Evolutionary conservation across 2,329 filamentous ascomycete genomes (phyloP).

Genomic region (Aspergillus pseudoterreus): DNA sequence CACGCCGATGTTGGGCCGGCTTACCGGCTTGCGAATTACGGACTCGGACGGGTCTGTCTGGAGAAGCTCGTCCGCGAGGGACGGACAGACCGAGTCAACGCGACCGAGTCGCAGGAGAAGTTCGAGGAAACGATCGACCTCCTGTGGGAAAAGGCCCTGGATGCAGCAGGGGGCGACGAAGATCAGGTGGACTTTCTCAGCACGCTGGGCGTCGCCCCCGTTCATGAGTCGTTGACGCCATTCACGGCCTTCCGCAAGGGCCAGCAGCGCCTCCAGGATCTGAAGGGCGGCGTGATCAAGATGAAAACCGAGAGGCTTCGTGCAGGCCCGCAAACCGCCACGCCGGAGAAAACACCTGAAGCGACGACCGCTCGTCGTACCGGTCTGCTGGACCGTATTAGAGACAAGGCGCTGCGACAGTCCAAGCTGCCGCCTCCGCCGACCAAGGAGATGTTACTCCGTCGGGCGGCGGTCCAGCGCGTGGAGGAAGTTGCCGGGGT

Average conservation of each 20-base stretch:
- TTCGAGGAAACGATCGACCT: slow-evolving; percentile 49
- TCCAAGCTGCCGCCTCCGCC: slow-evolving; percentile 45
- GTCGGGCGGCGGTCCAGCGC: slow-evolving; percentile 63
- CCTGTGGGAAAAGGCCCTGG: slow-evolving; percentile 44
- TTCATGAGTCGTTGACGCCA: slow-evolving; percentile 36
- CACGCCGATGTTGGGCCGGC: slow-evolving; percentile 15
- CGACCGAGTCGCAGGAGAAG: slow-evolving; percentile 45
- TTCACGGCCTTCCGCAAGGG: slow-evolving; percentile 36
- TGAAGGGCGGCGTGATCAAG: slow-evolving; percentile 37
- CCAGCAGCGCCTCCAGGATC: slow-evolving; percentile 38
- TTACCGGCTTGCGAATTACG: slow-evolving; percentile 41
- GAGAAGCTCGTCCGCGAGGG: slow-evolving; percentile 22
- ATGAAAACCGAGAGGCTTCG: slow-evolving; percentile 32
- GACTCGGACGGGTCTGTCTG: slow-evolving; percentile 37
- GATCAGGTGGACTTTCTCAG: slow-evolving; percentile 29
- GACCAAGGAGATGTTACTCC: slow-evolving; percentile 55
- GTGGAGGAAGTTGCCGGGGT: slow-evolving; percentile 66
- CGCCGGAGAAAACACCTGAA: slow-evolving; percentile 22
- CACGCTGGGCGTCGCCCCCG: slow-evolving; percentile 29
- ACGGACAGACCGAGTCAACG: slow-evolving; percentile 21
- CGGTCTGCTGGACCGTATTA: slow-evolving; percentile 71
- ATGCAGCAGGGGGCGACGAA: slow-evolving; percentile 28
- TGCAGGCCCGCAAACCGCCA: slow-evolving; percentile 14
- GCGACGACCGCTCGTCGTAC: slow-evolving; percentile 43
- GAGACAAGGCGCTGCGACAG: slow-evolving; percentile 59